These are phyloP conservation scores for Diaporthe sp. DNA, from an alignment of 2,329 filamentous ascomycete genomes.

Conservation along the genomic window DNA sequence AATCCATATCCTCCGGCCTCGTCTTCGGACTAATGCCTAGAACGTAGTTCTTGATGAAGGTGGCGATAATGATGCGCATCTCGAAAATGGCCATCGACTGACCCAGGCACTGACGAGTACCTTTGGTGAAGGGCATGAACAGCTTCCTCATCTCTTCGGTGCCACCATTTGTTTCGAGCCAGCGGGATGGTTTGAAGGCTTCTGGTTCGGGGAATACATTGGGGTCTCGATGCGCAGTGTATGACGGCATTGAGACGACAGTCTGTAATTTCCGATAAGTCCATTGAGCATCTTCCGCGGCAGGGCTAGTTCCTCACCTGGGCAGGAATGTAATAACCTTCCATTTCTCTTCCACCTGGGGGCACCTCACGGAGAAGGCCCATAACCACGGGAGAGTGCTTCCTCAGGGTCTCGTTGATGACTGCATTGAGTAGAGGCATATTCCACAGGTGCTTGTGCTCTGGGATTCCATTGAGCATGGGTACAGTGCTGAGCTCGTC, in stretches of 20 bases:
- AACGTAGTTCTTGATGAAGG: slow-evolving; percentile 1
- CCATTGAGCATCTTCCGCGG: not conserved
- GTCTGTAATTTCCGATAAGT: not conserved
- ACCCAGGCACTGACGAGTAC: slow-evolving; percentile 11
- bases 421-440: slow-evolving; percentile 6
- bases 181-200: slow-evolving; percentile 9
- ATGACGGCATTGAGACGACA: slow-evolving; percentile 14
- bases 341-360: not conserved
- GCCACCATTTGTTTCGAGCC: slow-evolving; percentile 6
- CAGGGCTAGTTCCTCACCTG: not conserved
- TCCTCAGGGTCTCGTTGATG: slow-evolving; percentile 2
- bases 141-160: slow-evolving; percentile 15
- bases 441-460: slow-evolving; percentile 18
- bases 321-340: not conserved
- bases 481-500: not conserved
- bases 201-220: not conserved
- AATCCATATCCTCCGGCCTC: not conserved
- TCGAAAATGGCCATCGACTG: slow-evolving; percentile 13
- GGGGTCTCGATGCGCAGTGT: not conserved
- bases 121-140: slow-evolving; percentile 17
- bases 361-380: slow-evolving; percentile 16
- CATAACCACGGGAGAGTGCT: slow-evolving; percentile 11
- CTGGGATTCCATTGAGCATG: not conserved
- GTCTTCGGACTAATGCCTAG: not conserved
- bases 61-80: slow-evolving; percentile 9